Base-by-base conservation (phyloP, 179 eudicot genomes). In the Silene vulgaris region DNA sequence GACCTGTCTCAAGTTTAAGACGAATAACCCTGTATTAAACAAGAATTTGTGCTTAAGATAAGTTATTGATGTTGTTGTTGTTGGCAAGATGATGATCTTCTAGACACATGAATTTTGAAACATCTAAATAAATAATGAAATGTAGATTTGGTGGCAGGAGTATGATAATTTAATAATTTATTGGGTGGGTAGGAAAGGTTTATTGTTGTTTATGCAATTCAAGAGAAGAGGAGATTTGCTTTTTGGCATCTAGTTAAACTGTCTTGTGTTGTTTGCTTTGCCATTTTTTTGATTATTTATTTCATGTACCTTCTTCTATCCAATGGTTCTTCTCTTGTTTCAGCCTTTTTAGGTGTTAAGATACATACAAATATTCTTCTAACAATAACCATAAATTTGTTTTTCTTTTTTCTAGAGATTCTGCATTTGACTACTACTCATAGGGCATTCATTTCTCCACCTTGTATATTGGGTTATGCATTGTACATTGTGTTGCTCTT, bases 191-290 rank as follows among this genome's bases (percentile, higher is more conserved):
- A 52, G 63, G 56, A 57, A 40, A 30, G 5, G 45, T 70, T 75
- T 26, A 50, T 67, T 67, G 19, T 67, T 35, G 35, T 50, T 63
- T 63, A 35, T 62, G 72, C 62, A 69, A 79, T 74, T 75, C 16
- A 69, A 29, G 52, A 69, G 59, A 52, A 43, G 74, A 62, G 50
- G 48, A 66, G 76, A 74, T 62, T 80, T 71, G 69, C 79, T 80
- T 80, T 80, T 80, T 80, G 82, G 76, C 79, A 80, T 80, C 71
- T 80, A 74, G 78, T 72, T 68, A 68, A 26, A 21, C 19, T 48
- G 19, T 30, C 67, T 40, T 68, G 30, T 32, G 21, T 60, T 79
- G 16, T n/a, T n/a, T 35, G 40, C 45, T 72, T 74, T 79, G 74
- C 74, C 74, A 66, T 65, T 73, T 70, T 79, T 74, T 74, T 78